Conservation (phyloP, 768 basidiomycete genomes). For the Ephemerocybe angulata region DNA sequence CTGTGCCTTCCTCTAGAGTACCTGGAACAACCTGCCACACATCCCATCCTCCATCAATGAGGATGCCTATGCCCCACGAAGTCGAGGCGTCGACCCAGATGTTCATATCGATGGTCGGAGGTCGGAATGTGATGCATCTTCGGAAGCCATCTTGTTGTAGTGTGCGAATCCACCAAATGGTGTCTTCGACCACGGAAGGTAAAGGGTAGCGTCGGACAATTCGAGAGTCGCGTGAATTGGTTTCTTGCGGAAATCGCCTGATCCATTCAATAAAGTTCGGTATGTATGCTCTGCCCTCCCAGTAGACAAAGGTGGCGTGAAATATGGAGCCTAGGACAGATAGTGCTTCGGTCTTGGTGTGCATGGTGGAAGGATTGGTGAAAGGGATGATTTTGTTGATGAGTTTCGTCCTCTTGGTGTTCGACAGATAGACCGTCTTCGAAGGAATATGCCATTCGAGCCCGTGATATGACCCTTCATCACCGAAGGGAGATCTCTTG, state of each 20-base stretch:
- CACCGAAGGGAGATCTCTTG: slow-evolving; percentile 25
- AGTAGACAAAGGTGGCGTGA: neutral
- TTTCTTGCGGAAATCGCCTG: neutral
- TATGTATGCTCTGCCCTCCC: neutral
- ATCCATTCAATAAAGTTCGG: neutral
- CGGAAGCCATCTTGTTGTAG: slow-evolving; percentile 10
- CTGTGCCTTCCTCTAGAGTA: slow-evolving; percentile 7
- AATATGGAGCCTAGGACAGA: neutral
- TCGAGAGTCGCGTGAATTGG: neutral
- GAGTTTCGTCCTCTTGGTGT: neutral
- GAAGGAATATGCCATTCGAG: slow-evolving; percentile 31
- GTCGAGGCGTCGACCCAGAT: slow-evolving; percentile 38
- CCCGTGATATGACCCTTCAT: slow-evolving; percentile 32
- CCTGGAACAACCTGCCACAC: slow-evolving; percentile 20
- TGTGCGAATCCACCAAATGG: slow-evolving; percentile 29
- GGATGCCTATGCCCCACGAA: slow-evolving; percentile 35
- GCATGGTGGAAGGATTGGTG: neutral
- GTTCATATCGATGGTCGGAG: slow-evolving; percentile 7
- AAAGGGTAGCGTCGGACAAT: neutral
- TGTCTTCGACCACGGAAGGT: slow-evolving; percentile 17
- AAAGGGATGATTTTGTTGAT: neutral
- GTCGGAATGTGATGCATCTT: slow-evolving; percentile 8
- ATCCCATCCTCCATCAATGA: slow-evolving; percentile 25
- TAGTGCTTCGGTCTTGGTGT: neutral
- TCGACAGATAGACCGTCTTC: slow-evolving; percentile 20